Percentiles rank a stretch among this genome's conserved stretches.
phyloP scores from a whole-genome alignment of 2,329 filamentous ascomycete species.

The Colletotrichum sp. region DNA sequence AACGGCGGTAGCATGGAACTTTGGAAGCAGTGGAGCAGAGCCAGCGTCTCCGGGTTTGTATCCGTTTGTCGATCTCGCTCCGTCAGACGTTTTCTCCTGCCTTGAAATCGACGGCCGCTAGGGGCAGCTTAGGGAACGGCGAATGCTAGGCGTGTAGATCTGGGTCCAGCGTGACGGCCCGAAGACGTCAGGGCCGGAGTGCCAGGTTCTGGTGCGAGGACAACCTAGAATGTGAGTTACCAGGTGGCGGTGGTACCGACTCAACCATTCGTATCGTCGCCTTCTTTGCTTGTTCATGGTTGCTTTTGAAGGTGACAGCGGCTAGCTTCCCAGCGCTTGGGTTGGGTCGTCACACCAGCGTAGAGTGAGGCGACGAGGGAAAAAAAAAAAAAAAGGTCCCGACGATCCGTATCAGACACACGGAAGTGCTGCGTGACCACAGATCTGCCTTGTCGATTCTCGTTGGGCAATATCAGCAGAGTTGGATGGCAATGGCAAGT shows the following conservation, averaged over 20 bases:
- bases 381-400: not conserved
- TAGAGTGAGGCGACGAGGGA: not conserved
- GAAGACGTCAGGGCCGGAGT: conserved; percentile 6
- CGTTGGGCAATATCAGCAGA: not conserved
- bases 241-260: not conserved
- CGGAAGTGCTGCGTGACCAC: not conserved
- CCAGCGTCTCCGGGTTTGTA: not conserved
- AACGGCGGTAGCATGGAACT: conserved; percentile 3
- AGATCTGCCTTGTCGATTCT: not conserved
- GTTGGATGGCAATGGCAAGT: not conserved
- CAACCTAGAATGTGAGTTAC: not conserved
- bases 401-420: not conserved
- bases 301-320: not conserved
- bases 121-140: not conserved
- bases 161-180: conserved; percentile 16
- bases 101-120: conserved; percentile 4
- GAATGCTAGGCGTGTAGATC: conserved; percentile 16
- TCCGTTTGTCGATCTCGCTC: conserved; percentile 17
- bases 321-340: not conserved
- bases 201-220: conserved; percentile 1
- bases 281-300: not conserved
- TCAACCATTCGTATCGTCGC: not conserved
- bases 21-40: conserved; percentile 19
- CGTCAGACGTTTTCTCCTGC: not conserved
- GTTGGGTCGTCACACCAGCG: not conserved